Evolutionary conservation across 75 land plant genomes (phyloP).

Genomic region (Selaginella tamariscina): DNA sequence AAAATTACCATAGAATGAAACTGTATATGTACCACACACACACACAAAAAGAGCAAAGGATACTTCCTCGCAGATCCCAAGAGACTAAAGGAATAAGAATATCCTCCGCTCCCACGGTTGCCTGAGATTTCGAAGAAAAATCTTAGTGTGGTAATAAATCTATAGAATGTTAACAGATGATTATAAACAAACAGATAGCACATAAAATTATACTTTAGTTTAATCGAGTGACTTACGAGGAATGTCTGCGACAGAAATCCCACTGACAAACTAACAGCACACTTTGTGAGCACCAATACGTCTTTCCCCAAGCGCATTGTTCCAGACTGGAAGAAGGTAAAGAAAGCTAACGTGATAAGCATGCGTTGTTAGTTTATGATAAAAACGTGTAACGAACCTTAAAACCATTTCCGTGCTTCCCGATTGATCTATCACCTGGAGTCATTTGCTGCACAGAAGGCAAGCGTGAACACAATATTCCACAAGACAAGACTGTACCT

Average conservation of each 20-base stretch:
- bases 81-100: constrained; percentile 3
- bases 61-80: constrained; percentile 10
- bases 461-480: neutral
- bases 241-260: constrained; percentile 6
- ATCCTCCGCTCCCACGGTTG: constrained; percentile 2
- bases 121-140: neutral
- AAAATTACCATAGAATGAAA: too few species aligned
- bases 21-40: neutral
- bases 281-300: constrained; percentile 8
- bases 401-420: constrained; percentile 13
- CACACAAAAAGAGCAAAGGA: neutral
- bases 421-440: constrained; percentile 9
- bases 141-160: too few species aligned
- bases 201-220: too few species aligned
- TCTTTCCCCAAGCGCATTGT: constrained; percentile 10
- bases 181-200: too few species aligned
- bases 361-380: neutral
- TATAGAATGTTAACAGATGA: too few species aligned
- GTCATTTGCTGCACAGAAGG: constrained; percentile 10
- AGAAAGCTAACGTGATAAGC: neutral
- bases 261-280: neutral
- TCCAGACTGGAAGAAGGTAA: too few species aligned
- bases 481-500: neutral
- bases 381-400: neutral
- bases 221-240: too few species aligned